These are phyloP conservation scores for Russula vinacea DNA, from an alignment of 768 basidiomycete species.

Conservation along the genomic window DNA sequence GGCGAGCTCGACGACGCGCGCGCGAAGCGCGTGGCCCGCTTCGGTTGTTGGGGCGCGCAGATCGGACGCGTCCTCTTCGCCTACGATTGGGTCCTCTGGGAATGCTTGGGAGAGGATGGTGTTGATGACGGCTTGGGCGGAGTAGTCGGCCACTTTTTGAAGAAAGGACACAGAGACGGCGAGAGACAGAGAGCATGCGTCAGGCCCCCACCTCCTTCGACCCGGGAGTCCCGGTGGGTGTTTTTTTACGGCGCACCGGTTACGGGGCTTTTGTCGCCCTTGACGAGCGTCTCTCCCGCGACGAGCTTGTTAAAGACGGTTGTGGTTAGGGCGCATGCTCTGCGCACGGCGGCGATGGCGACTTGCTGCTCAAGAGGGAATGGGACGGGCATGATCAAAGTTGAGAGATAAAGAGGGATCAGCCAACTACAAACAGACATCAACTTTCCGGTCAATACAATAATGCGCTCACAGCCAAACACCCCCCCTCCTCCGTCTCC, in stretches of 20 bases:
- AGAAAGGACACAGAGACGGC: neutral
- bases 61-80: slow-evolving; percentile 90
- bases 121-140: slow-evolving; percentile 90
- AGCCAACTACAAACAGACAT: neutral
- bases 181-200: neutral
- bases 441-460: slow-evolving; percentile 5
- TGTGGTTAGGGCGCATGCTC: slow-evolving; percentile 80
- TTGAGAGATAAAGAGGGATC: neutral
- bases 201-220: neutral
- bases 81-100: slow-evolving; percentile 84
- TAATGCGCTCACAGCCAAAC: slow-evolving; percentile 7
- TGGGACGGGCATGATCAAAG: slow-evolving; percentile 46
- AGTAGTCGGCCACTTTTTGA: slow-evolving; percentile 81
- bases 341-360: slow-evolving; percentile 80
- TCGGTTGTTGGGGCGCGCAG: slow-evolving; percentile 45
- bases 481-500: neutral
- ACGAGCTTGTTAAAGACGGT: slow-evolving; percentile 84
- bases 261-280: slow-evolving; percentile 79
- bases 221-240: neutral
- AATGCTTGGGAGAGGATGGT: slow-evolving; percentile 74
- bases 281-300: slow-evolving; percentile 80
- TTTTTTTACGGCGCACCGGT: slow-evolving; percentile 42
- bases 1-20: slow-evolving; percentile 75
- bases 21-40: slow-evolving; percentile 43
- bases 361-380: slow-evolving; percentile 72